These are phyloP conservation scores for Tetradesmus obliquus DNA, from an alignment of 139 green algal species.

Conservation along the genomic window DNA sequence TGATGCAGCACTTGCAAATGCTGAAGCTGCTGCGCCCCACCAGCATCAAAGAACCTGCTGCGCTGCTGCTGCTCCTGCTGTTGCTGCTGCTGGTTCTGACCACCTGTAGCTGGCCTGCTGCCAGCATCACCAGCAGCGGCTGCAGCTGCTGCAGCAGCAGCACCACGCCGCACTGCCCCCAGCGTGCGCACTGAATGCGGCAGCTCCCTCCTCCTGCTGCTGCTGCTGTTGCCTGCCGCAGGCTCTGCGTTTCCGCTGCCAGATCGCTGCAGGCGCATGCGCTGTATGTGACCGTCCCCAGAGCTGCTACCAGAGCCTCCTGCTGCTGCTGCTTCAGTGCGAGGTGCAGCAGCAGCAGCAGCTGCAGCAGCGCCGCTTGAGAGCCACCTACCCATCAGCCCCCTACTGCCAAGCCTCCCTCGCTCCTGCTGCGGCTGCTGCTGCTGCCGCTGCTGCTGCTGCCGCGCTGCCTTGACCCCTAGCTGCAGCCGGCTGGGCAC, in stretches of 20 bases:
- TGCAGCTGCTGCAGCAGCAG: conserved; percentile 3
- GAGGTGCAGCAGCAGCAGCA: not conserved
- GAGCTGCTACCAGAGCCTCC: not conserved
- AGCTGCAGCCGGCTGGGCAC: not conserved
- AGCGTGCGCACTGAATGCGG: not conserved
- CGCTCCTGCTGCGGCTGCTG: not conserved
- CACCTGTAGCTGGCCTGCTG: not conserved
- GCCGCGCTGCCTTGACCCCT: not conserved
- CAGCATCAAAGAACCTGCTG: not conserved
- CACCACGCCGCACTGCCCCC: conserved; percentile 16
- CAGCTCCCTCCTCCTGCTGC: not conserved
- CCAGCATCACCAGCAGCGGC: not conserved
- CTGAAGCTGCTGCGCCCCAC: not conserved
- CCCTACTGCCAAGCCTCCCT: conserved; percentile 6
- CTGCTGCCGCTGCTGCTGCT: conserved; percentile 12
- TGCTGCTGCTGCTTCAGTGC: not conserved
- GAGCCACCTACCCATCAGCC: conserved; percentile 11
- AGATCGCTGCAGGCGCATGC: not conserved
- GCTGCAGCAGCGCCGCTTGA: not conserved
- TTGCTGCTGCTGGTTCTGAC: not conserved
- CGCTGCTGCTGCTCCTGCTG: not conserved
- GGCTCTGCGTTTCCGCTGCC: not conserved
- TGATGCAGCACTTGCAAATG: conserved; percentile 4
- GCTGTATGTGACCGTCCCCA: not conserved
- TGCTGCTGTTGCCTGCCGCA: not conserved